These are phyloP conservation scores for Plasmodium gonderi DNA, from an alignment of 169 alveolate species.

Conservation along the genomic window DNA sequence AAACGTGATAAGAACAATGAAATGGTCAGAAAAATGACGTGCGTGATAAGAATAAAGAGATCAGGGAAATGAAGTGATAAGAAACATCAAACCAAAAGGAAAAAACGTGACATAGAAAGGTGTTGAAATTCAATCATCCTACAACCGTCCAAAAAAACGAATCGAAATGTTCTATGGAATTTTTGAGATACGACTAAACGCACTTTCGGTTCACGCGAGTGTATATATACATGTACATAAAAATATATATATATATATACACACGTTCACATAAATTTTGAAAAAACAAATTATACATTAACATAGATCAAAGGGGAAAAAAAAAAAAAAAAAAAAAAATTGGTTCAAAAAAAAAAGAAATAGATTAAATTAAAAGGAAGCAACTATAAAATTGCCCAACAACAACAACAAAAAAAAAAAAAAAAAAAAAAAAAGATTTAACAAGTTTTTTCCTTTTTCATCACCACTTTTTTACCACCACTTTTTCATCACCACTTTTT, in stretches of 20 bases:
- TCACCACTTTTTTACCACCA: not conserved
- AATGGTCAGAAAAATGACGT: no score
- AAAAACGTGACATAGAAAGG: not conserved
- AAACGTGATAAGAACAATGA: no score
- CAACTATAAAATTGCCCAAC: not conserved
- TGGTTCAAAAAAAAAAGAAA: not conserved
- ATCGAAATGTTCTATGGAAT: not conserved
- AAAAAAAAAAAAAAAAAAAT: conserved; percentile 9
- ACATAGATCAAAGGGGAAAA: not conserved
- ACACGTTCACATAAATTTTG: not conserved
- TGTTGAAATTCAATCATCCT: not conserved
- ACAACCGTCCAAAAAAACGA: not conserved
- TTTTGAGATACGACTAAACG: not conserved
- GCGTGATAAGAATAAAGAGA: not conserved
- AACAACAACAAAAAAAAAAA: not conserved
- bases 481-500: conserved; percentile 16
- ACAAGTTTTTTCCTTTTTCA: not conserved
- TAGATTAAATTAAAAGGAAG: conserved; percentile 2
- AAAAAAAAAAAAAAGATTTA: not conserved
- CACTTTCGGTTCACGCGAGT: not conserved
- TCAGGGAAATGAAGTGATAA: not conserved
- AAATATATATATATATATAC: not conserved
- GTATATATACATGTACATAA: not conserved
- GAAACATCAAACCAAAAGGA: not conserved
- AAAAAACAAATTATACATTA: not conserved